Evolutionary conservation across 106 monocot genomes (phyloP).

Genomic region (Phalaenopsis equestris): DNA sequence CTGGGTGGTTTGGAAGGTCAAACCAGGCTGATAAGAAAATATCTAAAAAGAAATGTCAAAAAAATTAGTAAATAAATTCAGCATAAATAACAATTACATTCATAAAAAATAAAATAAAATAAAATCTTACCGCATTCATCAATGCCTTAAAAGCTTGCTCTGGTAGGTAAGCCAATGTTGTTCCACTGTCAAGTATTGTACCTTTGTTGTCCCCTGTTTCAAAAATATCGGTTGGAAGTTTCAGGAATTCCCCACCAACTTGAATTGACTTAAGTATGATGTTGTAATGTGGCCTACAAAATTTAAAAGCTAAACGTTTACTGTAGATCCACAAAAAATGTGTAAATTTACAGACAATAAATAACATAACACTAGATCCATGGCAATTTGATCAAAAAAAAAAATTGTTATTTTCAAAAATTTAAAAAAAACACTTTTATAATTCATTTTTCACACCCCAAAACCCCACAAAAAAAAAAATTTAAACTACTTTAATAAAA

Average conservation of each 20-base stretch:
- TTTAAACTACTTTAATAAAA: too few species aligned
- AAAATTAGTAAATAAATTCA: not conserved
- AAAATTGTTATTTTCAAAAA: too few species aligned
- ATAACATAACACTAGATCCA: not conserved
- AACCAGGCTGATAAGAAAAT: constrained; percentile 9
- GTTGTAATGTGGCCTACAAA: constrained; percentile 76
- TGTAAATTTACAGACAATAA: not conserved
- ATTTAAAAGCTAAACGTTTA: not conserved
- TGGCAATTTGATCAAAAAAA: not conserved
- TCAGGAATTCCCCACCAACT: constrained; percentile 48
- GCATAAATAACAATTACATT: not conserved
- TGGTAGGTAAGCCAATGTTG: constrained; percentile 80
- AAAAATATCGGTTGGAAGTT: constrained; percentile 61
- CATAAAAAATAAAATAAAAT: not conserved
- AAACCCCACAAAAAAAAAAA: too few species aligned
- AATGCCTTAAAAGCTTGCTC: constrained; percentile 47
- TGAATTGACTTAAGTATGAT: constrained; percentile 67
- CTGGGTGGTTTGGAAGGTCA: constrained; percentile 6
- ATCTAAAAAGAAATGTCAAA: not conserved
- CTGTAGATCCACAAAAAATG: not conserved
- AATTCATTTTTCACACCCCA: too few species aligned
- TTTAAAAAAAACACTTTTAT: too few species aligned
- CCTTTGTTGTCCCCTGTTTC: constrained; percentile 55
- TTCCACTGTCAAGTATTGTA: constrained; percentile 86
- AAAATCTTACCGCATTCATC: constrained; percentile 38